These are phyloP conservation scores for Colletotrichum acutatum DNA, from an alignment of 2,329 filamentous ascomycete genomes.

Conservation along the genomic window DNA sequence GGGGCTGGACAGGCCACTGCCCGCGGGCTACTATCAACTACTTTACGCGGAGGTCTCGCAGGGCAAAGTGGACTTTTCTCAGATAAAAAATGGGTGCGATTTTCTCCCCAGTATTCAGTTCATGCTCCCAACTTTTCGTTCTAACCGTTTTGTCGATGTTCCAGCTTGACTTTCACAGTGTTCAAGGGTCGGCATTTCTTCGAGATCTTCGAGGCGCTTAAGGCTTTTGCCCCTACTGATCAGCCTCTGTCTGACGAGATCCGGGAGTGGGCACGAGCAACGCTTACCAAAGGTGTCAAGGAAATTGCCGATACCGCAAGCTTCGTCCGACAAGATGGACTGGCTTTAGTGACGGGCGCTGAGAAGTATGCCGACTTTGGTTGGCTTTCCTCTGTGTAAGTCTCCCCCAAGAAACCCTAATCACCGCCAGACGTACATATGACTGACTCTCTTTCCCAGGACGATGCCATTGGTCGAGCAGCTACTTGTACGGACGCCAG, in stretches of 20 bases:
- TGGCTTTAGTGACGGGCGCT: not conserved
- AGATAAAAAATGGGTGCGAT: constrained; percentile 11
- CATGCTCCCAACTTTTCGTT: no score
- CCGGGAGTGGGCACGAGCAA: not conserved
- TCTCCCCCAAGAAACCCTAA: not conserved
- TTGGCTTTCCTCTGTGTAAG: constrained; percentile 13
- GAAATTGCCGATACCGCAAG: not conserved
- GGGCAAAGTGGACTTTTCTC: not conserved
- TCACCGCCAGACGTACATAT: no score
- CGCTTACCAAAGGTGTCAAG: not conserved
- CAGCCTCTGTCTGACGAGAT: not conserved
- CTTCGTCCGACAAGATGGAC: not conserved
- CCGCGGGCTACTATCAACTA: not conserved
- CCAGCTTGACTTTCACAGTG: not conserved
- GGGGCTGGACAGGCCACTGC: not conserved
- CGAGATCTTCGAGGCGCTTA: not conserved
- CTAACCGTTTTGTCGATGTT: not conserved
- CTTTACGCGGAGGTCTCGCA: not conserved
- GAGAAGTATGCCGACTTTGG: constrained; percentile 4
- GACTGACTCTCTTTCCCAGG: not conserved
- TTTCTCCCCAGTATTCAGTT: not conserved
- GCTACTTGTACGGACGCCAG: not conserved
- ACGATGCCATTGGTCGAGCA: constrained; percentile 7
- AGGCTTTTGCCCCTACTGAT: not conserved
- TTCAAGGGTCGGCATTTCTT: not conserved